Evolutionary conservation across 192 early-diverging fungal genomes (phyloP), one percentile per base, ranked within the genome.

Genomic region (Lobosporangium transversale): DNA sequence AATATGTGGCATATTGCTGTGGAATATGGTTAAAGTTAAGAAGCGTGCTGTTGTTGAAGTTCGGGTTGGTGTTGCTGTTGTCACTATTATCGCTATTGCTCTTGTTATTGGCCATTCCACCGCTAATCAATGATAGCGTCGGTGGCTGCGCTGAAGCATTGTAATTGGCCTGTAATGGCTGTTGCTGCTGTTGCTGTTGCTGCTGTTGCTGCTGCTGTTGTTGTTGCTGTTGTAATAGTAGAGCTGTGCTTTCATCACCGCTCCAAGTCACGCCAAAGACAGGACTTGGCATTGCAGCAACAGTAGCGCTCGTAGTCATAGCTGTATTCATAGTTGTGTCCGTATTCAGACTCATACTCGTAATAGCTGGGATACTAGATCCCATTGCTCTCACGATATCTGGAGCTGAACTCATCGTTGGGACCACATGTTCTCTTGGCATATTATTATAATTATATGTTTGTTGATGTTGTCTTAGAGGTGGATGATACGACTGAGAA

Each of bases 191-290:
- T 1, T 23, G 29, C 11, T 50, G 50, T 45, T 60, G 33, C 20
- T 73, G 54, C 32, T 66, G 62, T 8, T 40, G 48, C 8, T 37
- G 37, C 14, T 40, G 37, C 7, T 40, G 45, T 20, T 60, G 58
- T 33, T n/a, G n/a, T n/a, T n/a, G n/a, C n/a, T n/a, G n/a, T n/a
- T n/a, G n/a, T n/a, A n/a, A n/a, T n/a, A n/a, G n/a, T n/a, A n/a
- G n/a, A n/a, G n/a, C n/a, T n/a, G n/a, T n/a, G n/a, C n/a, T n/a
- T n/a, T n/a, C n/a, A n/a, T n/a, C n/a, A n/a, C n/a, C n/a, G n/a
- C n/a, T n/a, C n/a, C n/a, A n/a, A n/a, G n/a, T n/a, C n/a, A n/a
- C n/a, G n/a, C n/a, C n/a, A n/a, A n/a, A n/a, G n/a, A n/a, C n/a
- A n/a, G n/a, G n/a, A n/a, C n/a, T n/a, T n/a, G n/a, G n/a, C n/a